These are phyloP conservation scores for Vigna radiata DNA, from an alignment of 306 rosid species.

Conservation along the genomic window DNA sequence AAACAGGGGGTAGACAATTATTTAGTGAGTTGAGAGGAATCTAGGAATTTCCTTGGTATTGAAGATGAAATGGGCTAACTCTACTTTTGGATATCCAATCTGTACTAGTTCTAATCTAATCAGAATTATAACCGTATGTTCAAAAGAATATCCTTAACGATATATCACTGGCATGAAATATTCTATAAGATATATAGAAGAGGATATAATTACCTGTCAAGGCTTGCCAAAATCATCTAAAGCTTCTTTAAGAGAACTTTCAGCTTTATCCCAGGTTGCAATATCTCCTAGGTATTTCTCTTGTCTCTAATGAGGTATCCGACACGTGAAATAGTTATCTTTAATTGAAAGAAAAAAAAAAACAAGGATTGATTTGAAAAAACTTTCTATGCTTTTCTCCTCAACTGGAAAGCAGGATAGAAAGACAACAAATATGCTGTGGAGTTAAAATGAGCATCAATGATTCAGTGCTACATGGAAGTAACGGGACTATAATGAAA, in stretches of 20 bases:
- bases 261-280: conserved; percentile 93
- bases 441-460: not conserved
- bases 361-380: not conserved
- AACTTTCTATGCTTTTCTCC: not conserved
- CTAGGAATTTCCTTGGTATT: not conserved
- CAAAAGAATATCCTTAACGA: conserved; percentile 19
- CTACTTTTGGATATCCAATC: not conserved
- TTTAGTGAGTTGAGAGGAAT: not conserved
- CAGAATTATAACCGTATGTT: conserved; percentile 12
- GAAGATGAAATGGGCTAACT: conserved; percentile 5
- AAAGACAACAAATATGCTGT: not conserved
- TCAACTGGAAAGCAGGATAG: conserved; percentile 20
- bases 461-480: conserved; percentile 4
- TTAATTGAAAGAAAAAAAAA: conserved; percentile 3
- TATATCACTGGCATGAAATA: conserved; percentile 12
- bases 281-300: conserved; percentile 83
- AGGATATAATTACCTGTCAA: conserved; percentile 74
- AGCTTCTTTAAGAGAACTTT: conserved; percentile 84
- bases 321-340: conserved; percentile 17
- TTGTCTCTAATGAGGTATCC: conserved; percentile 68
- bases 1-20: not conserved
- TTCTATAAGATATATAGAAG: not conserved
- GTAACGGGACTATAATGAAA: not conserved
- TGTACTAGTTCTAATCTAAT: not conserved
- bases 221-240: conserved; percentile 83